Conservation (phyloP, 2,329 filamentous ascomycete species). For the Fusarium dimerum region DNA sequence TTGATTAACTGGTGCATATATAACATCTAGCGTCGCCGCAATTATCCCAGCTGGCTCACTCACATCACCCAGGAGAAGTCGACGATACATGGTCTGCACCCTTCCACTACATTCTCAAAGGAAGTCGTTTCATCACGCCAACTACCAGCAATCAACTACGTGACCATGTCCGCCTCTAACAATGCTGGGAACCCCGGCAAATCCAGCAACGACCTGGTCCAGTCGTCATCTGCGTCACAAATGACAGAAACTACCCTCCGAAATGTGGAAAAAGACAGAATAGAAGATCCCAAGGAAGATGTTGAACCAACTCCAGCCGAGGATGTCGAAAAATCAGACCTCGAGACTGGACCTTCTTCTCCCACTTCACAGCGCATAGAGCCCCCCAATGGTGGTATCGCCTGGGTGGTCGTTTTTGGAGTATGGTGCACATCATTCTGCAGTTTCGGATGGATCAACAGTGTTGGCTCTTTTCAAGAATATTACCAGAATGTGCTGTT, state of each 20-base stretch:
- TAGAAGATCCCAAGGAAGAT: not conserved
- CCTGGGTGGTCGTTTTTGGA: conserved; percentile 43
- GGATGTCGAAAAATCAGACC: not conserved
- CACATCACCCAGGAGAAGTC: not conserved
- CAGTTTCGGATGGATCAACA: conserved; percentile 47
- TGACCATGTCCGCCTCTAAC: no score
- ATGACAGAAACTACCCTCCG: conserved; percentile 1
- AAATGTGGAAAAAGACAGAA: not conserved
- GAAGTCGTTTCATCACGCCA: no score
- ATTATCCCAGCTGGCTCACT: not conserved
- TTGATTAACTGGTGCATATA: not conserved
- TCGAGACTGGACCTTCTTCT: not conserved
- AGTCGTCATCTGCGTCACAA: conserved; percentile 1
- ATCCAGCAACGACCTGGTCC: not conserved
- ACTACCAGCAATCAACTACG: no score
- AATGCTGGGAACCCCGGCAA: not conserved
- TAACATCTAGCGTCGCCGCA: not conserved
- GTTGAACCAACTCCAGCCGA: not conserved
- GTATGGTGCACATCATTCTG: conserved; percentile 44
- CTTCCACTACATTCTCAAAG: no score
- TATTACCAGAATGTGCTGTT: conserved; percentile 57
- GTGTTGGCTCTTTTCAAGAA: conserved; percentile 55
- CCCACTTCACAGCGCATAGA: not conserved
- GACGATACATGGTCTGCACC: no score
- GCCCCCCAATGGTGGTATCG: conserved; percentile 29